A percentile compares a stretch with the other conserved stretches of the same genome.
Conservation (phyloP, 2,329 filamentous ascomycete species). For the Claviceps digitariae region DNA sequence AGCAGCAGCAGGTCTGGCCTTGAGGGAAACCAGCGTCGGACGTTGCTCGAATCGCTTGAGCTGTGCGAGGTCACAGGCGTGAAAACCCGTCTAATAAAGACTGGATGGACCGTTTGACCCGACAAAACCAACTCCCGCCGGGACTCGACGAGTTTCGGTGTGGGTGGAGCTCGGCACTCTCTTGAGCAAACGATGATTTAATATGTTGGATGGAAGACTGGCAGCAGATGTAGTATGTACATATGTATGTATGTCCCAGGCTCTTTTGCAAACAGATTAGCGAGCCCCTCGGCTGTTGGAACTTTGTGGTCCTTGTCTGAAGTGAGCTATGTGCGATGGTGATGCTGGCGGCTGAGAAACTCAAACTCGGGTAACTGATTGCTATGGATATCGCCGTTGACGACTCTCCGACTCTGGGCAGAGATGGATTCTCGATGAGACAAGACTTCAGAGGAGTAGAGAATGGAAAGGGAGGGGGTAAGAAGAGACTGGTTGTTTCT, state of each 20-base stretch:
- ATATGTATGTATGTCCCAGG: no score
- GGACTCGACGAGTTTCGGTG: background rate
- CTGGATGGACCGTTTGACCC: background rate
- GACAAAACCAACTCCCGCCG: background rate
- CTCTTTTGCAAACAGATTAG: slow-evolving; percentile 7
- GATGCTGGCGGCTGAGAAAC: background rate
- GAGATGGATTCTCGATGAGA: background rate
- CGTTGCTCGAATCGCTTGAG: slow-evolving; percentile 1
- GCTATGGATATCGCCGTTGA: background rate
- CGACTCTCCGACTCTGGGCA: no score
- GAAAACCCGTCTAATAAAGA: background rate
- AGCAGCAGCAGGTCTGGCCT: background rate
- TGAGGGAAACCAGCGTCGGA: background rate
- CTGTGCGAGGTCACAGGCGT: slow-evolving; percentile 1
- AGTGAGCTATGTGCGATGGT: background rate
- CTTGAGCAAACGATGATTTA: background rate
- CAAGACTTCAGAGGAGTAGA: background rate
- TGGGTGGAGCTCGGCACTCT: slow-evolving; percentile 1
- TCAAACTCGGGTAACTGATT: background rate
- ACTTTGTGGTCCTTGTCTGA: background rate
- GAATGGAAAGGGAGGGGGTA: background rate
- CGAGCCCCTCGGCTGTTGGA: slow-evolving; percentile 7
- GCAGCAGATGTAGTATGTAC: no score
- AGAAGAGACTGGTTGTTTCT: background rate
- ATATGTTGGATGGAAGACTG: background rate